Evolutionary conservation across 176 grass and related monocot species (phyloP).

Genomic region (Carex pumila): DNA sequence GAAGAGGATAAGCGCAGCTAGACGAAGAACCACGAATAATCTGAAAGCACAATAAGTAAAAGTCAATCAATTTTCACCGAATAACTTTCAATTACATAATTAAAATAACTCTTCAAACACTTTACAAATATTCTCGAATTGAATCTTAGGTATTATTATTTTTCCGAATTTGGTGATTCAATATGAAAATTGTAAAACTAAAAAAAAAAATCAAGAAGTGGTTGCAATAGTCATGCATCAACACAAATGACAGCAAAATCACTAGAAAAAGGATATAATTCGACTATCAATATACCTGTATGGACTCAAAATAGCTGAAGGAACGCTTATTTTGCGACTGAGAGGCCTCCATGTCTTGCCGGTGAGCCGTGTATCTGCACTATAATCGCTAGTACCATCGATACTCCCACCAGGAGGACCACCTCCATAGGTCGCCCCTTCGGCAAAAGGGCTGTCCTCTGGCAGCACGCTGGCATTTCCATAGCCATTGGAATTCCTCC

Average conservation of each 20-base stretch:
- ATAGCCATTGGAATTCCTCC: background rate
- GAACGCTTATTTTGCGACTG: slow-evolving; percentile 11
- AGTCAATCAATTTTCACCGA: background rate
- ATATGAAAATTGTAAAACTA: background rate
- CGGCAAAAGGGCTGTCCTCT: background rate
- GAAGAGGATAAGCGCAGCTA: slow-evolving; percentile 61
- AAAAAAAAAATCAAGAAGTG: background rate
- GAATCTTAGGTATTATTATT: no score
- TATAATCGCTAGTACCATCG: background rate
- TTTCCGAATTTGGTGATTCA: background rate
- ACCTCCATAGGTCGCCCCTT: background rate
- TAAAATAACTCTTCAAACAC: background rate
- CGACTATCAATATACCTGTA: background rate
- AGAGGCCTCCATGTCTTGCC: slow-evolving; percentile 18
- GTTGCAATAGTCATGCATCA: background rate
- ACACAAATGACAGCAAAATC: background rate
- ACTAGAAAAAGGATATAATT: background rate
- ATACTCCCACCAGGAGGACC: slow-evolving; percentile 10
- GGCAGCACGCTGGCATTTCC: slow-evolving; percentile 19
- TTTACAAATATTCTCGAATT: no score
- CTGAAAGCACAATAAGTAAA: slow-evolving; percentile 23
- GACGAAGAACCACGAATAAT: slow-evolving; percentile 66
- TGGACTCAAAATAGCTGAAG: slow-evolving; percentile 10
- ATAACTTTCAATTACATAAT: background rate
- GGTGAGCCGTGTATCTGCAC: background rate